Percentiles rank a stretch among this genome's conserved stretches.
These are phyloP conservation scores for Yamadazyma sp. DNA, from an alignment of 1,139 yeast genomes.

Conservation along the genomic window DNA sequence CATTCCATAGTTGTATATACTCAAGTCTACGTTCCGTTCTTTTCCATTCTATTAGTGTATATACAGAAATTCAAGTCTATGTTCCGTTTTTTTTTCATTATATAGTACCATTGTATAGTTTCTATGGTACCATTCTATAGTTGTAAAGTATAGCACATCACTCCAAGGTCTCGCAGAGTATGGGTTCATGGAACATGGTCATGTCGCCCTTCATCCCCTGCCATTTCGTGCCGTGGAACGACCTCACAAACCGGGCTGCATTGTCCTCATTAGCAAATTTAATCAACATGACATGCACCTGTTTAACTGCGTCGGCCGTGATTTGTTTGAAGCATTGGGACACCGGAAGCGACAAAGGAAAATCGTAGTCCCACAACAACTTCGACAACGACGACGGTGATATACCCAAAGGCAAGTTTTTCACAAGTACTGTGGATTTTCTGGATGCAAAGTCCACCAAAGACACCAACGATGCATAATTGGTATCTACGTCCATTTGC, in stretches of 20 bases:
- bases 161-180: constrained; percentile 38
- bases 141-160: constrained; percentile 11
- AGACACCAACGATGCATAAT: constrained; percentile 8
- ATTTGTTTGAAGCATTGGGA: constrained; percentile 21
- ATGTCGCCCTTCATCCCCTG: constrained; percentile 28
- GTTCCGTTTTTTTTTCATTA: no score
- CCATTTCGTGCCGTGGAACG: constrained; percentile 52
- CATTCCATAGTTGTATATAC: no score
- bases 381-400: constrained; percentile 30
- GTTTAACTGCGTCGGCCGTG: constrained; percentile 27
- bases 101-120: no score
- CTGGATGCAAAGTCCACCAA: constrained; percentile 13
- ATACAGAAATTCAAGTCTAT: no score
- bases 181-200: constrained; percentile 36
- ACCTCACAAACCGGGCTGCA: constrained; percentile 55
- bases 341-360: constrained; percentile 18
- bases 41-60: no score
- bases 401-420: constrained; percentile 43
- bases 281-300: constrained; percentile 34
- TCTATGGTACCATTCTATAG: no score
- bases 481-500: constrained; percentile 4
- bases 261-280: constrained; percentile 48
- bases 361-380: constrained; percentile 42
- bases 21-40: no score
- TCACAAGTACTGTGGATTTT: constrained; percentile 30